A percentile compares a stretch with the other conserved stretches of the same genome.
phyloP scores from a whole-genome alignment of 805 yeast genomes.

The Helenozyma rhizophorensis region DNA sequence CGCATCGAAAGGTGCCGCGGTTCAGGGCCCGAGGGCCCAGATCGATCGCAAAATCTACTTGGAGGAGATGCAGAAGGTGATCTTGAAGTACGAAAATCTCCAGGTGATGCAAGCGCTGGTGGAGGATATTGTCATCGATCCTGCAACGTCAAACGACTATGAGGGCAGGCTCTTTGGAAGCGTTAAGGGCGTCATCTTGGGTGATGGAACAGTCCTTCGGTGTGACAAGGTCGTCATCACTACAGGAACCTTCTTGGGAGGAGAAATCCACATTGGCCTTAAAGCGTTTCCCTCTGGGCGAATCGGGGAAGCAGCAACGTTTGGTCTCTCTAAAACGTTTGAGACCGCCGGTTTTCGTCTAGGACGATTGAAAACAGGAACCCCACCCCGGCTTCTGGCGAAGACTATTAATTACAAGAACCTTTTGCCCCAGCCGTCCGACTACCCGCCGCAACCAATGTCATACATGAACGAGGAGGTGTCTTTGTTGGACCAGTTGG shows the following conservation, averaged over 20 bases:
- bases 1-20: constrained; percentile 89
- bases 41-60: constrained; percentile 82
- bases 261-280: constrained; percentile 90
- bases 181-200: constrained; percentile 70
- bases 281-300: constrained; percentile 84
- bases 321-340: constrained; percentile 80
- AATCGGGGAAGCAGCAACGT: constrained; percentile 87
- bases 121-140: constrained; percentile 72
- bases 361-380: constrained; percentile 93
- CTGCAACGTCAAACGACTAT: constrained; percentile 16
- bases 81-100: constrained; percentile 54
- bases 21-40: constrained; percentile 98
- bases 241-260: constrained; percentile 93
- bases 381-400: constrained; percentile 85
- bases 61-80: constrained; percentile 68
- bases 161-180: constrained; percentile 41
- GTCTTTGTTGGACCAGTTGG: constrained; percentile 50
- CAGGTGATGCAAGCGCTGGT: constrained; percentile 70
- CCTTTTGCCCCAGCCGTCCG: constrained; percentile 74
- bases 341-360: constrained; percentile 71
- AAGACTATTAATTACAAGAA: constrained; percentile 63
- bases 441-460: constrained; percentile 84
- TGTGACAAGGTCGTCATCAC: constrained; percentile 77
- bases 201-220: constrained; percentile 56
- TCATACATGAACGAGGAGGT: constrained; percentile 75